Evolutionary conservation across 495 filamentous ascomycete genomes (phyloP), one percentile per base, ranked within the genome.

Genomic region (Aspergillus campestris): DNA sequence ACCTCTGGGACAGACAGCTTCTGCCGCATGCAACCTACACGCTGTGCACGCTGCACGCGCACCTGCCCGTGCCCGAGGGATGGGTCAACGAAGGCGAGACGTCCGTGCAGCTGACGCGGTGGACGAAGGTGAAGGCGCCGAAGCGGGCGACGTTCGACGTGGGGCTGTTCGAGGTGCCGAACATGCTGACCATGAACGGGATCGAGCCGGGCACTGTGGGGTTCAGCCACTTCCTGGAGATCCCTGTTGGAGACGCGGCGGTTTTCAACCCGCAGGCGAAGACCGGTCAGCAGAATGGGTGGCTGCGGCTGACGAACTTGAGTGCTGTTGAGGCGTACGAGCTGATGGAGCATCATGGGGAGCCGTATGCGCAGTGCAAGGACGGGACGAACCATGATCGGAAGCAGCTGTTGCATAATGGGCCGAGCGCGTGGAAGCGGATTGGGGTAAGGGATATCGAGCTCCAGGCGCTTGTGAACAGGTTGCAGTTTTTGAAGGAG

Each of bases 121-220:
- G 56, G 59, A 56, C 46, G 34, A 50, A 54, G 13, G 48, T 53
- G 1, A 57, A 51, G n/a, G 57, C 51, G 7, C 49, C 51, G 11
- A 69, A 60, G 64, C 65, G 54, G 65, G 79, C 57, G 58, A 79
- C 65, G 58, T 85, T 73, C 61, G 81, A 67, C 62, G 71, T 61
- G 48, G 78, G 56, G 63, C 74, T 72, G 53, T 77, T 64, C 56
- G 84, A 78, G 51, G 63, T 75, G 3, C 85, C 86, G 6, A 85
- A 76, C 59, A 91, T 89, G 85, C 69, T 89, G 36, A 82, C 81
- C 54, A 80, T 79, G 62, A 79, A 82, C 45, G 84, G 36, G 24
- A 65, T 77, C 34, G 86, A 91, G 56, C 78, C 79, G 34, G 86
- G 86, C 5, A 83, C 83, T 31, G 62, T 88, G 18, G 86, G 85